A percentile compares a stretch with the other conserved stretches of the same genome.
phyloP scores from a whole-genome alignment of 2,329 filamentous ascomycete genomes.

The Nothophaeocryptopus gaeumannii region DNA sequence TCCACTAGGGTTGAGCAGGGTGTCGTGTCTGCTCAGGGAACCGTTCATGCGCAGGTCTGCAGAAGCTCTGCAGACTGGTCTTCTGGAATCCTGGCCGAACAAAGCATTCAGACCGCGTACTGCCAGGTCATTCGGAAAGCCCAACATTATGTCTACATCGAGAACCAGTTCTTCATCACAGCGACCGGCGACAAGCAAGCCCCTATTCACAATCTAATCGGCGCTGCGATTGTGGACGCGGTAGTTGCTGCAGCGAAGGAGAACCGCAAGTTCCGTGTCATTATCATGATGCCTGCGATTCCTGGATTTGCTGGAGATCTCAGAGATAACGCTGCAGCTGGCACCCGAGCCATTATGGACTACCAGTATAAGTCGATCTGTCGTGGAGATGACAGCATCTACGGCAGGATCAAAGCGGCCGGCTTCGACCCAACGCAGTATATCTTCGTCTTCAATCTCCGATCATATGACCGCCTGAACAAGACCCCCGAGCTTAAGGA shows the following conservation, averaged over 20 bases:
- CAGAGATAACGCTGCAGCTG: conserved; percentile 74
- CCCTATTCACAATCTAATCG: conserved; percentile 85
- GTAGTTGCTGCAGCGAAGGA: conserved; percentile 78
- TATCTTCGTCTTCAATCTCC: conserved; percentile 90
- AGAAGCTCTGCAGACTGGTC: conserved; percentile 92
- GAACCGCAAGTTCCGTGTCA: conserved; percentile 82
- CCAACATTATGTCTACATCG: conserved; percentile 92
- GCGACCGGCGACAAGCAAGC: conserved; percentile 81
- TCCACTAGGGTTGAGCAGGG: conserved; percentile 26
- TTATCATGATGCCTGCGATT: conserved; percentile 84
- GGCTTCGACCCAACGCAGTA: conserved; percentile 77
- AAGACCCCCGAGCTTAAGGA: conserved; percentile 70
- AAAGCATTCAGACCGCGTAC: conserved; percentile 86
- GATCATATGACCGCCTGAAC: conserved; percentile 89
- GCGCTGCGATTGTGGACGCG: conserved; percentile 85
- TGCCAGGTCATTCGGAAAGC: conserved; percentile 80
- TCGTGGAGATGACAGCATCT: conserved; percentile 87
- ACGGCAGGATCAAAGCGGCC: conserved; percentile 68
- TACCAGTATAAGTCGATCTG: conserved; percentile 97
- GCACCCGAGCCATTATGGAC: conserved; percentile 94
- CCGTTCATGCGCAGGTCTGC: conserved; percentile 79
- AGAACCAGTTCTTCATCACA: conserved; percentile 94
- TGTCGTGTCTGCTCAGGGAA: conserved; percentile 56
- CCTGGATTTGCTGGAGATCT: conserved; percentile 94
- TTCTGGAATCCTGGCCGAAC: conserved; percentile 79